Evolutionary conservation across 257 asterid species (phyloP), one percentile per base, ranked within the genome.

Genomic region (Fraxinus anomala): DNA sequence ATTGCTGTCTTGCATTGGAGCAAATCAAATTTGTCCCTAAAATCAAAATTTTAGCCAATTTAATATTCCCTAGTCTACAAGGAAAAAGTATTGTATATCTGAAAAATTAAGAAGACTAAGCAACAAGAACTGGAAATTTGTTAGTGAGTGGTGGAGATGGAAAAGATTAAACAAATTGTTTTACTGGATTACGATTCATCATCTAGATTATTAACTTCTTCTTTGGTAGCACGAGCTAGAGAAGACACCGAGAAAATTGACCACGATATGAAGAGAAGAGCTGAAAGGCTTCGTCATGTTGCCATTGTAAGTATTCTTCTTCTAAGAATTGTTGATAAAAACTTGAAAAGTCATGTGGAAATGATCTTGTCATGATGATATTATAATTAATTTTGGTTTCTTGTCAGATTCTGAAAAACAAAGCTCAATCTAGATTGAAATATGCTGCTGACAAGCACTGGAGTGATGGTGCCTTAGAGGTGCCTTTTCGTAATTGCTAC

Each of bases 381-480:
- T 59, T 36, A 79, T 71, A 49, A 66, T 13, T 39, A 31, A 73
- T 69, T 67, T 31, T 31, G 76, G 79, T 77, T 76, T 37, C 78
- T 78, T 69, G 26, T 40, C 90, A 94, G 99, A 80, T 91, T 81
- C 85, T 95, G 63, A 93, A 89, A 83, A 83, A 81, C 72, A 88
- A 82, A 84, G 98, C 99, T 81, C 82, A 93, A 85, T 88, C 94
- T 1, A 88, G 85, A 82, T 82, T 95, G 86, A 93, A 93, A 87
- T 91, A 61, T 63, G 98, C 92, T 68, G 99, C 99, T 54, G 96
- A 91, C 83, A 85, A 85, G 79, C 98, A 95, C 82, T 93, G 99
- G 99, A 95, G 93, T 72, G 92, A 93, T 82, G 99, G 99, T 67
- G 99, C 98, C 72, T 86, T 89, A 80, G 93, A 89, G 91, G 93